phyloP scores from a whole-genome alignment of 1,284 basidiomycete species.

The Trametes versicolor region DNA sequence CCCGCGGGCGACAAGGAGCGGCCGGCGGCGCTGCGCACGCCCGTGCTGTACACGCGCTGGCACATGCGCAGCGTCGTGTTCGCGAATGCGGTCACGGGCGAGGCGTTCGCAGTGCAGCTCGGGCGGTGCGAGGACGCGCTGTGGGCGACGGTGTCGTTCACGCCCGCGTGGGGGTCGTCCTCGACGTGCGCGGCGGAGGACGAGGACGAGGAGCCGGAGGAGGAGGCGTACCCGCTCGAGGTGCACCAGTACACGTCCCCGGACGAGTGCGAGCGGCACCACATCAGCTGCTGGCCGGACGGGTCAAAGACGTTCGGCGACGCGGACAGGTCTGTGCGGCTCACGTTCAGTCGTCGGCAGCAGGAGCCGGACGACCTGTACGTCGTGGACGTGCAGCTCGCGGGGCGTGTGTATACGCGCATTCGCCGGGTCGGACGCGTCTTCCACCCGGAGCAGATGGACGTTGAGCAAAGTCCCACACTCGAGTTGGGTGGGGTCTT shows the following conservation, averaged over 20 bases:
- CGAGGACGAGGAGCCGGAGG: background rate
- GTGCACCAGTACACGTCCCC: constrained; percentile 14
- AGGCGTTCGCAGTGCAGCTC: constrained; percentile 15
- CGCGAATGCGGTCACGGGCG: constrained; percentile 9
- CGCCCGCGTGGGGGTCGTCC: background rate
- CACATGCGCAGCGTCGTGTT: constrained; percentile 13
- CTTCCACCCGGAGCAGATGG: background rate
- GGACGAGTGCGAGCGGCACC: constrained; percentile 15
- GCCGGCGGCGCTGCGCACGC: constrained; percentile 2
- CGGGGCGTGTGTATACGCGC: background rate
- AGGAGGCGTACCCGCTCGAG: constrained; percentile 16
- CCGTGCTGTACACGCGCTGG: constrained; percentile 12
- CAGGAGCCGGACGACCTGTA: constrained; percentile 12
- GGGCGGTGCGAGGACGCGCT: constrained; percentile 14
- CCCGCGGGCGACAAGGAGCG: background rate
- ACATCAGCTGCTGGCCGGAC: constrained; percentile 14
- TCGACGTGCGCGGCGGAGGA: background rate
- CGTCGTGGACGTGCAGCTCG: constrained; percentile 9
- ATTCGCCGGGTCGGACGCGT: constrained; percentile 1
- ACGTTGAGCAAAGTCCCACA: background rate
- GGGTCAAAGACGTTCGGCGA: constrained; percentile 14
- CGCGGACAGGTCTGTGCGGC: constrained; percentile 8
- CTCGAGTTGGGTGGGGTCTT: background rate
- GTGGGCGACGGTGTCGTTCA: constrained; percentile 14
- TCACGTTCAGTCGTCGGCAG: constrained; percentile 10